Percentiles rank a stretch among this genome's conserved stretches.
phyloP scores from a whole-genome alignment of 768 basidiomycete species.

The Tulasnella sp. region DNA sequence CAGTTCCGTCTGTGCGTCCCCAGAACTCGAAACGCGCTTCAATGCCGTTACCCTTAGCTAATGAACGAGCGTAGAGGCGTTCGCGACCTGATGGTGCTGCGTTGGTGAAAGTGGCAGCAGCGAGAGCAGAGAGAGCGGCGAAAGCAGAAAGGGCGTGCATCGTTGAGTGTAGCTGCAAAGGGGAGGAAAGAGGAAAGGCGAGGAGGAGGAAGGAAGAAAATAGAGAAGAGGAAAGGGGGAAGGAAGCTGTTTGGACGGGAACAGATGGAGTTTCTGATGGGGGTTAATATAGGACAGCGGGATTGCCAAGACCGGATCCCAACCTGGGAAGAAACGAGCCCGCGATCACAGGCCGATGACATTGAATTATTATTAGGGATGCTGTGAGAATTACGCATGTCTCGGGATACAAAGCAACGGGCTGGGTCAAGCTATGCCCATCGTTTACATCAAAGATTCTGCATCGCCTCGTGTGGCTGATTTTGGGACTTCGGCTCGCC shows the following conservation, averaged over 20 bases:
- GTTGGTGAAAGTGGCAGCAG: neutral
- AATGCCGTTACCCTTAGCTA: neutral
- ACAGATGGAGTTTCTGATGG: neutral
- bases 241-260: neutral
- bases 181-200: neutral
- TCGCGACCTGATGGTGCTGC: neutral
- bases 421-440: neutral
- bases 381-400: neutral
- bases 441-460: neutral
- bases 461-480: neutral
- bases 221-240: neutral
- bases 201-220: neutral
- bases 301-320: neutral
- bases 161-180: neutral
- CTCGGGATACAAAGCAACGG: neutral
- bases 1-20: neutral
- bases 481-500: neutral
- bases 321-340: neutral
- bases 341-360: neutral
- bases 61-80: neutral
- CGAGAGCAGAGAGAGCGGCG: neutral
- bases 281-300: neutral
- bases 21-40: slow-evolving; percentile 11
- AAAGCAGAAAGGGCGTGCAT: neutral
- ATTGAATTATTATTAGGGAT: neutral